A percentile compares a stretch with the other conserved stretches of the same genome.
These are phyloP conservation scores for Cytospora paraplurivora DNA, from an alignment of 2,329 filamentous ascomycete genomes.

Conservation along the genomic window DNA sequence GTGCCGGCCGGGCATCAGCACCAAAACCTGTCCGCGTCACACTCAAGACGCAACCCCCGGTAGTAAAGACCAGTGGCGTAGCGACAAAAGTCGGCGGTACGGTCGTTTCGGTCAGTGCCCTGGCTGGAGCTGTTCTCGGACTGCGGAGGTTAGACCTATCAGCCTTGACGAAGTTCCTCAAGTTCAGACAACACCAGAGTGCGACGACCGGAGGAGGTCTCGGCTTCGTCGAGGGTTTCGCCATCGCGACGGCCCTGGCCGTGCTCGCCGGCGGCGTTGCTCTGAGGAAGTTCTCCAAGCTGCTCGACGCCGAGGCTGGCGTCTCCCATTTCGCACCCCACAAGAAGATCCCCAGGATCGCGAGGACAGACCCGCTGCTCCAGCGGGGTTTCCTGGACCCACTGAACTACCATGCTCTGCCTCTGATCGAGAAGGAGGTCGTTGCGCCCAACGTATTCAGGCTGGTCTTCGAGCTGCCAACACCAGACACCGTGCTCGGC, in stretches of 20 bases:
- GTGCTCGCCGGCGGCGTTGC: conserved; percentile 38
- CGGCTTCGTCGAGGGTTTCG: conserved; percentile 43
- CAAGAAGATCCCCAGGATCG: conserved; percentile 42
- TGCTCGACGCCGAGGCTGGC: conserved; percentile 38
- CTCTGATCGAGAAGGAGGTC: conserved; percentile 44
- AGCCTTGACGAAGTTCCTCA: conserved; percentile 29
- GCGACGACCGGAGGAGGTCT: conserved; percentile 31
- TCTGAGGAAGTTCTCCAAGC: conserved; percentile 36
- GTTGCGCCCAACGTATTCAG: conserved; percentile 49
- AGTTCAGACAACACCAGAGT: conserved; percentile 1
- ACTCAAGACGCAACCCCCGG: conserved; percentile 12
- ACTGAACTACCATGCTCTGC: conserved; percentile 49
- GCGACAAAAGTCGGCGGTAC: conserved; percentile 18
- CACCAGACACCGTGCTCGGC: conserved; percentile 47
- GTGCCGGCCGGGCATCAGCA: conserved; percentile 25
- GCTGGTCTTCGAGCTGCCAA: conserved; percentile 52
- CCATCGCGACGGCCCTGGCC: conserved; percentile 40
- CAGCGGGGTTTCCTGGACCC: conserved; percentile 53
- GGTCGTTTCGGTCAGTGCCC: conserved; percentile 21
- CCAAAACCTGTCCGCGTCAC: conserved; percentile 22
- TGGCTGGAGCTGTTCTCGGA: conserved; percentile 18
- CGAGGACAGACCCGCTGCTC: conserved; percentile 43
- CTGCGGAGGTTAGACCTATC: conserved; percentile 26
- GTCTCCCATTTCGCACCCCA: conserved; percentile 42
- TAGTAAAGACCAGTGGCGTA: conserved; percentile 8